phyloP scores from a whole-genome alignment of 75 land plant genomes.

The Sequoia sempervirens region DNA sequence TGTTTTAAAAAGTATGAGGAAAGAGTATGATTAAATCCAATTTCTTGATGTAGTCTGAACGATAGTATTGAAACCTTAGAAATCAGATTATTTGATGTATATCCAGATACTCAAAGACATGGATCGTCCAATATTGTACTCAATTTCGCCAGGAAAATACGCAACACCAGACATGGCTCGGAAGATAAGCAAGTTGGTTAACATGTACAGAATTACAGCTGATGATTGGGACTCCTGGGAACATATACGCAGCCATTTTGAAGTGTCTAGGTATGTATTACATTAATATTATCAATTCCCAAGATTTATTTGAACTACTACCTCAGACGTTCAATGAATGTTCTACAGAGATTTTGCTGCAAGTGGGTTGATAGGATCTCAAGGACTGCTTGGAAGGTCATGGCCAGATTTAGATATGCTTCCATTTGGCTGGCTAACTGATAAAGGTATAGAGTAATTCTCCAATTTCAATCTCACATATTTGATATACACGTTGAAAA shows the following conservation, averaged over 20 bases:
- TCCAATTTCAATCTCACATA: background rate
- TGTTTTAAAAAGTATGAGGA: no score
- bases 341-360: conserved; percentile 70
- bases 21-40: no score
- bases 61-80: no score
- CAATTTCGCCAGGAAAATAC: conserved; percentile 77
- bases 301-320: background rate
- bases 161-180: conserved; percentile 68
- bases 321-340: background rate
- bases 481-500: background rate
- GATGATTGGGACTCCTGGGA: conserved; percentile 95
- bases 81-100: background rate
- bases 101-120: conserved; percentile 49
- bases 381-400: conserved; percentile 64
- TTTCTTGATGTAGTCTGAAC: no score
- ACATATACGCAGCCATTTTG: conserved; percentile 62
- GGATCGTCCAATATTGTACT: conserved; percentile 62
- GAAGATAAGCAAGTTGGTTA: conserved; percentile 35
- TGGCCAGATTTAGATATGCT: conserved; percentile 99
- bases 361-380: conserved; percentile 63
- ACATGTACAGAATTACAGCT: conserved; percentile 83
- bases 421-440: conserved; percentile 88
- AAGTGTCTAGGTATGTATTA: conserved; percentile 52
- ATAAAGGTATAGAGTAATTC: conserved; percentile 48
- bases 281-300: background rate